Evolutionary conservation across 306 rosid species (phyloP).

Genomic region (Benincasa hispida): DNA sequence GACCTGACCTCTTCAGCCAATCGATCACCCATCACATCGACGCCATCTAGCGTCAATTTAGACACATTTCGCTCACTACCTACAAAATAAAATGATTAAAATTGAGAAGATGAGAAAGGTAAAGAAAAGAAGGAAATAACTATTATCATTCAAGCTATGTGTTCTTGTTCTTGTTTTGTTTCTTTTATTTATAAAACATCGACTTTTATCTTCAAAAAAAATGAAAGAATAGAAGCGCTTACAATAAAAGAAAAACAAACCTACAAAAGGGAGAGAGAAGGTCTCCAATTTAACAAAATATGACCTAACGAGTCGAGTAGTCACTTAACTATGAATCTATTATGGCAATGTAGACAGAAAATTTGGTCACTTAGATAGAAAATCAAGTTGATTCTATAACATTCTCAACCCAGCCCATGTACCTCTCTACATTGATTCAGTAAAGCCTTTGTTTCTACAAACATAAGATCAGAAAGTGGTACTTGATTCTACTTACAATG

Average conservation of each 20-base stretch:
- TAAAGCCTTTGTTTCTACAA: not conserved
- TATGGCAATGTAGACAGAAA: not conserved
- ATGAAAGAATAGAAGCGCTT: no score
- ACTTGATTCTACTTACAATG: constrained; percentile 46
- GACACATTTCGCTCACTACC: constrained; percentile 90
- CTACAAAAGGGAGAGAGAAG: no score
- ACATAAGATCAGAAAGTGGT: not conserved
- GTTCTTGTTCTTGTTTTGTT: no score
- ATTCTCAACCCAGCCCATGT: not conserved
- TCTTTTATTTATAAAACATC: no score
- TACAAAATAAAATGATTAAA: constrained; percentile 17
- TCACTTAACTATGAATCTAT: not conserved
- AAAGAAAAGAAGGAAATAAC: not conserved
- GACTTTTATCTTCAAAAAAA: no score
- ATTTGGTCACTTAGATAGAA: not conserved
- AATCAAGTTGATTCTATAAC: not conserved
- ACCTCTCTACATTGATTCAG: not conserved
- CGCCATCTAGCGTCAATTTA: constrained; percentile 68
- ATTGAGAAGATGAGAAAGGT: not conserved
- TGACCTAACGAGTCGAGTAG: no score
- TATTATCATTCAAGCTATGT: not conserved
- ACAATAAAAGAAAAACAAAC: no score
- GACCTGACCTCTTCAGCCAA: constrained; percentile 64
- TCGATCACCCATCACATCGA: constrained; percentile 95
- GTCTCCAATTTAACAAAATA: no score